phyloP scores from a whole-genome alignment of 768 basidiomycete genomes.

The Suillus brevipes region DNA sequence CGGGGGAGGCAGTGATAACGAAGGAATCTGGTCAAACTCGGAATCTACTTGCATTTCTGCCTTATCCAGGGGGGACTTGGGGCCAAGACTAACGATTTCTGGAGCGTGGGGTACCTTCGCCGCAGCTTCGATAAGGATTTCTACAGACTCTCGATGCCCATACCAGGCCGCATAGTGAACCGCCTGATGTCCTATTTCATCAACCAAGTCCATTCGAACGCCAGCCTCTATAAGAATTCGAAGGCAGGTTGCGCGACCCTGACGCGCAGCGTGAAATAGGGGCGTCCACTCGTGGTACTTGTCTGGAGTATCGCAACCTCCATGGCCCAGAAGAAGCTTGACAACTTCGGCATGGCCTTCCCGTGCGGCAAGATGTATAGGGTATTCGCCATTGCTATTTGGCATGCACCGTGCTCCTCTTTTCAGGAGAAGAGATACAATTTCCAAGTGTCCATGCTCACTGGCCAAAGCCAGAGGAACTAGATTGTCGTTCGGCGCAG shows the following conservation, averaged over 20 bases:
- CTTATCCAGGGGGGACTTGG: conserved; percentile 23
- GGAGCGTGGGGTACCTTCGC: conserved; percentile 19
- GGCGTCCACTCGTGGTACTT: conserved; percentile 99
- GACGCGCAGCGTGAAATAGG: conserved; percentile 89
- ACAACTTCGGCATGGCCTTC: conserved; percentile 91
- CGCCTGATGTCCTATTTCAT: conserved; percentile 83
- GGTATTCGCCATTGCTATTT: conserved; percentile 95
- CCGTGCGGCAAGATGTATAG: conserved; percentile 92
- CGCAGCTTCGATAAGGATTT: conserved; percentile 51
- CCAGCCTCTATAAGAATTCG: conserved; percentile 78
- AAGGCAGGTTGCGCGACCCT: conserved; percentile 77
- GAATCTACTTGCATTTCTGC: conserved; percentile 46
- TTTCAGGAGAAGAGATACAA: conserved; percentile 74
- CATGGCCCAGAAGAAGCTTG: conserved; percentile 65
- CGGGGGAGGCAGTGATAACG: conserved; percentile 92
- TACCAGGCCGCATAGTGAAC: conserved; percentile 98
- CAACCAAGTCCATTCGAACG: conserved; percentile 68
- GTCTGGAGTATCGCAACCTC: conserved; percentile 85
- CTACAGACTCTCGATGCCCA: conserved; percentile 73
- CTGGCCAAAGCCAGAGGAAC: conserved; percentile 90
- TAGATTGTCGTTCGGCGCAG: conserved; percentile 61
- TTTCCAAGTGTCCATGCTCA: conserved; percentile 83
- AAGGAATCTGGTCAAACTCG: conserved; percentile 91
- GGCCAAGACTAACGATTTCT: conserved; percentile 16
- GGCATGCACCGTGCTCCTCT: conserved; percentile 77